Evolutionary conservation across 768 basidiomycete species (phyloP).

Genomic region (Cystofilobasidium macerans): DNA sequence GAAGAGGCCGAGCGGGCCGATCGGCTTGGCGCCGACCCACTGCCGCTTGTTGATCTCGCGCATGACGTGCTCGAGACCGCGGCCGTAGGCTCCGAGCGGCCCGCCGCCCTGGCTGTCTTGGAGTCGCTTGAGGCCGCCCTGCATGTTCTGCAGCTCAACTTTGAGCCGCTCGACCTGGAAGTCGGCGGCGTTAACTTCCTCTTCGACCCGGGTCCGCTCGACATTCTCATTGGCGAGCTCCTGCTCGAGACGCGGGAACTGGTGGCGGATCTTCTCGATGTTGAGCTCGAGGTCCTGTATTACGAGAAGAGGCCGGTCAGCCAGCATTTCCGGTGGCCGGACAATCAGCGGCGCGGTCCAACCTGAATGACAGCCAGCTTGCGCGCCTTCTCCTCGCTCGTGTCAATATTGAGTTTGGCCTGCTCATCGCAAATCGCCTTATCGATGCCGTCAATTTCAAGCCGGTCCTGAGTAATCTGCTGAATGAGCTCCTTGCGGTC

Average conservation of each 20-base stretch:
- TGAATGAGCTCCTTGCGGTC: neutral
- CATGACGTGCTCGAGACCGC: conserved; percentile 29
- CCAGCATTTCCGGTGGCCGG: too few species aligned
- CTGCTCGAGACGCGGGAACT: conserved; percentile 8
- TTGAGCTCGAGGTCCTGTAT: neutral
- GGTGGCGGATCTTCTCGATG: conserved; percentile 18
- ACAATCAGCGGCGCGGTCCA: neutral
- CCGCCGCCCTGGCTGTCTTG: conserved; percentile 14
- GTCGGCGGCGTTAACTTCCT: neutral
- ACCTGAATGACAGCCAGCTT: conserved; percentile 12
- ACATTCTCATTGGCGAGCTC: neutral
- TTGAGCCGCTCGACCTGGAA: neutral
- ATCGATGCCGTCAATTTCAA: neutral
- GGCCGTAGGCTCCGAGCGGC: conserved; percentile 34
- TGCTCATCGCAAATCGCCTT: conserved; percentile 7
- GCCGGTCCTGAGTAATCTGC: neutral
- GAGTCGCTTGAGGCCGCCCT: neutral
- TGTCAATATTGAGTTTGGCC: conserved; percentile 13
- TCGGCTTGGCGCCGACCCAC: conserved; percentile 33
- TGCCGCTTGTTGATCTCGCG: conserved; percentile 32
- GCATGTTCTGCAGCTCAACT: neutral
- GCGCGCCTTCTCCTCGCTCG: conserved; percentile 12
- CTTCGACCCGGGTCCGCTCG: neutral
- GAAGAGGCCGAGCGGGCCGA: conserved; percentile 59
- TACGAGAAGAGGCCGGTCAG: too few species aligned